A percentile compares a stretch with the other conserved stretches of the same genome.
These are phyloP conservation scores for Corrigiola litoralis DNA, from an alignment of 179 eudicot genomes.

Conservation along the genomic window DNA sequence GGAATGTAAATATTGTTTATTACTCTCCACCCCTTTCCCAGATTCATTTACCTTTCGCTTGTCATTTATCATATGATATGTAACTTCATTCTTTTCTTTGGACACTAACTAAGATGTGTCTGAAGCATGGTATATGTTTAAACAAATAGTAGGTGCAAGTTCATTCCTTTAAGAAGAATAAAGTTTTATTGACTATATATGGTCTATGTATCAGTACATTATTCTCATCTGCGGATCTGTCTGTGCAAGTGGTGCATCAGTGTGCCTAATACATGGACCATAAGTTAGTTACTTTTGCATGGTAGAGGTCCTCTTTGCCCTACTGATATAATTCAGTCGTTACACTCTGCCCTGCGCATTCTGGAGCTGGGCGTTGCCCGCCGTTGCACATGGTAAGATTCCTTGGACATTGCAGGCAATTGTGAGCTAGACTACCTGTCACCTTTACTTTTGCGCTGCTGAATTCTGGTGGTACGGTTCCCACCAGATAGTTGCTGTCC, in stretches of 20 bases:
- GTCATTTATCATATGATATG: too few relatives aligned
- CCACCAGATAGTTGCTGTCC: constrained; percentile 57
- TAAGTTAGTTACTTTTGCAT: constrained; percentile 2
- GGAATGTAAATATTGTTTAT: too few relatives aligned
- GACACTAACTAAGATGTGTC: too few relatives aligned
- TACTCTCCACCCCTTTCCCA: too few relatives aligned
- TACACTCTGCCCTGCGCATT: constrained; percentile 40
- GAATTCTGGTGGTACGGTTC: constrained; percentile 48
- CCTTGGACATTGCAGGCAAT: constrained; percentile 58
- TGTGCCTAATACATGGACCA: neutral
- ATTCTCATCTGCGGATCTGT: constrained; percentile 1
- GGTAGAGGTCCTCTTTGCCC: neutral
- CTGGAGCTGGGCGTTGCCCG: constrained; percentile 62
- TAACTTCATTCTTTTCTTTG: too few relatives aligned
- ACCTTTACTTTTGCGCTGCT: constrained; percentile 8
- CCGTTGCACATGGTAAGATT: constrained; percentile 41
- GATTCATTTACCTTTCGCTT: too few relatives aligned
- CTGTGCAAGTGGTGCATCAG: neutral
- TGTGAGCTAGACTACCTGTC: constrained; percentile 49
- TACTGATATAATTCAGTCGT: constrained; percentile 8
- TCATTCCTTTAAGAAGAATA: too few relatives aligned
- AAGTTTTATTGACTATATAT: constrained; percentile 9
- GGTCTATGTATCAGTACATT: constrained; percentile 7
- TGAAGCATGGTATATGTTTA: too few relatives aligned
- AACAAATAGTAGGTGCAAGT: too few relatives aligned